Evolutionary conservation across 176 grass and related monocot genomes (phyloP).

Genomic region (Triticum dicoccoides): DNA sequence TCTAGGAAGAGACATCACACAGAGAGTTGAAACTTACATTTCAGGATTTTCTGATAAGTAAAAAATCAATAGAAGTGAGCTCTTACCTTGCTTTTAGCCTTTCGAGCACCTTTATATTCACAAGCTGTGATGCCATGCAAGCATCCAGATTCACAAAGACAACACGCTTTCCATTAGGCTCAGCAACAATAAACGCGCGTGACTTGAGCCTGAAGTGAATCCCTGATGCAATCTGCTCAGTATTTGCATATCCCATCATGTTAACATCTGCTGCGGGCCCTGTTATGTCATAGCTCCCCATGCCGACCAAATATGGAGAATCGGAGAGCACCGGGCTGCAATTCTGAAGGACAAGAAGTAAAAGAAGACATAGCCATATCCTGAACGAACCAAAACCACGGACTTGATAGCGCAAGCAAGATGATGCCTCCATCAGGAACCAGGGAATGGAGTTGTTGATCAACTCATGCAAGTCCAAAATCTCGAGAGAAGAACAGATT

Average conservation of each 20-base stretch:
- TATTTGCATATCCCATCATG: constrained; percentile 99
- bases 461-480: constrained; percentile 33
- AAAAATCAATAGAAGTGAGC: background rate
- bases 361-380: constrained; percentile 53
- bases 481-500: background rate
- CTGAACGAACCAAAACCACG: constrained; percentile 14
- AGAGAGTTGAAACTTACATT: background rate
- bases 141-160: constrained; percentile 99
- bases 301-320: constrained; percentile 70
- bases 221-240: constrained; percentile 76
- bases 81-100: constrained; percentile 83
- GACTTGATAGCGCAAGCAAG: constrained; percentile 13
- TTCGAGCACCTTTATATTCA: constrained; percentile 91
- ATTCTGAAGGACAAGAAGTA: constrained; percentile 51
- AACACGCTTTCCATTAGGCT: constrained; percentile 73
- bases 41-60: constrained; percentile 9
- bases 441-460: constrained; percentile 20
- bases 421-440: constrained; percentile 52
- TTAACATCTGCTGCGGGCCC: constrained; percentile 97
- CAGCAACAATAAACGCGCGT: constrained; percentile 86
- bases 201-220: constrained; percentile 97
- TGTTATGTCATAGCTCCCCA: constrained; percentile 96
- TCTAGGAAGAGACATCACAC: background rate
- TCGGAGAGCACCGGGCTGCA: constrained; percentile 42
- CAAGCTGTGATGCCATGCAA: constrained; percentile 95